phyloP scores from a whole-genome alignment of 139 green algal species.

The Asterochloris erici region DNA sequence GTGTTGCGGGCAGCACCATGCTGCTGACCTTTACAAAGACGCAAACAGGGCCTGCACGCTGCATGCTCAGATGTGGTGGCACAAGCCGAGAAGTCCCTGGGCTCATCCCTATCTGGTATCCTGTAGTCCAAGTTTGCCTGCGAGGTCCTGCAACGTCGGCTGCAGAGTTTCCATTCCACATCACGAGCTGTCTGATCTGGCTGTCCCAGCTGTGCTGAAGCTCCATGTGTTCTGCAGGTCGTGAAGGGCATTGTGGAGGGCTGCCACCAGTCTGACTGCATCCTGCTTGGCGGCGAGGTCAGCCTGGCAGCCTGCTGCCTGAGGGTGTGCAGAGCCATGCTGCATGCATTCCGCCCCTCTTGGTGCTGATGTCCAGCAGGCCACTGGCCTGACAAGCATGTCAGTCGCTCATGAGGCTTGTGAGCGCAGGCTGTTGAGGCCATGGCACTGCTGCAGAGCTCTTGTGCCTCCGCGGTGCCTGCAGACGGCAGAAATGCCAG shows the following conservation, averaged over 20 bases:
- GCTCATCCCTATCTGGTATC: not conserved
- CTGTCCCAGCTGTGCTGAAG: no score
- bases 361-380: no score
- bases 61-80: not conserved
- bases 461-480: not conserved
- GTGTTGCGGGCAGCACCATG: no score
- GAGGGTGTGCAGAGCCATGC: no score
- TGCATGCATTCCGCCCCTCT: no score
- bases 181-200: no score
- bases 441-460: not conserved
- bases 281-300: constrained; percentile 87
- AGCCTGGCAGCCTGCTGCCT: not conserved
- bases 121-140: not conserved
- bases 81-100: no score
- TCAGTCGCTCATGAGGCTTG: no score
- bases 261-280: constrained; percentile 85
- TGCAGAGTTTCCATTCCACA: no score
- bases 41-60: not conserved
- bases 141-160: no score
- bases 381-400: no score
- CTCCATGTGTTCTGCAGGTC: constrained; percentile 49
- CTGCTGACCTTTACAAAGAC: no score
- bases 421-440: not conserved
- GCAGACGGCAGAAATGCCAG: constrained; percentile 96
- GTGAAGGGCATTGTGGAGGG: constrained; percentile 97